Percentiles rank a stretch among this genome's conserved stretches.
Conservation (phyloP, 306 rosid species). For the Lupinus albus region DNA sequence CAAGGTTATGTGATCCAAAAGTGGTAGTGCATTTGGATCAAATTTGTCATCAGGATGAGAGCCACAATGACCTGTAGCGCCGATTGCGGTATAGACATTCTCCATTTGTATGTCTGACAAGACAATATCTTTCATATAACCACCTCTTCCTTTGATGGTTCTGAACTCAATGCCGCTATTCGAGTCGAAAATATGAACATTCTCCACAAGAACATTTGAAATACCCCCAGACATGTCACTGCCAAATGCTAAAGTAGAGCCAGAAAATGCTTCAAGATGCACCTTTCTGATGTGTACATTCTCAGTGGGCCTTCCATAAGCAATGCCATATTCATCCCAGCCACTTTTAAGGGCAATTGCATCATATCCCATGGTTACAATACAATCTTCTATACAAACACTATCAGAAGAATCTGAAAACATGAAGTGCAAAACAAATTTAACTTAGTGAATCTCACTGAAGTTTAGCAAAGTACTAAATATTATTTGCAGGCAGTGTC, state of each 20-base stretch:
- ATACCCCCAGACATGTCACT: conserved; percentile 98
- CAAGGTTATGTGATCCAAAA: conserved; percentile 63
- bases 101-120: conserved; percentile 70
- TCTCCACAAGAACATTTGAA: conserved; percentile 70
- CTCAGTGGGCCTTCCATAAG: conserved; percentile 80
- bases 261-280: conserved; percentile 67
- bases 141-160: conserved; percentile 90
- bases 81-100: conserved; percentile 60
- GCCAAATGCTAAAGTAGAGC: conserved; percentile 88
- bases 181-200: conserved; percentile 67
- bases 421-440: conserved; percentile 28
- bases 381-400: conserved; percentile 93
- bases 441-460: conserved; percentile 10
- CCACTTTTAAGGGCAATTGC: conserved; percentile 95
- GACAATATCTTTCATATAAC: conserved; percentile 65
- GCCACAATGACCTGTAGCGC: conserved; percentile 77
- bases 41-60: conserved; percentile 86
- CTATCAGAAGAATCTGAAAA: conserved; percentile 85
- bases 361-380: conserved; percentile 70
- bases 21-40: conserved; percentile 90
- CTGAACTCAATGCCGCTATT: conserved; percentile 68
- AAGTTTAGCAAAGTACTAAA: background rate
- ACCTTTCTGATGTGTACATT: conserved; percentile 83
- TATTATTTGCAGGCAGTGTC: background rate
- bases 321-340: conserved; percentile 93